These are phyloP conservation scores for Diaporthe humulicola DNA, from an alignment of 2,329 filamentous ascomycete species.

Conservation along the genomic window DNA sequence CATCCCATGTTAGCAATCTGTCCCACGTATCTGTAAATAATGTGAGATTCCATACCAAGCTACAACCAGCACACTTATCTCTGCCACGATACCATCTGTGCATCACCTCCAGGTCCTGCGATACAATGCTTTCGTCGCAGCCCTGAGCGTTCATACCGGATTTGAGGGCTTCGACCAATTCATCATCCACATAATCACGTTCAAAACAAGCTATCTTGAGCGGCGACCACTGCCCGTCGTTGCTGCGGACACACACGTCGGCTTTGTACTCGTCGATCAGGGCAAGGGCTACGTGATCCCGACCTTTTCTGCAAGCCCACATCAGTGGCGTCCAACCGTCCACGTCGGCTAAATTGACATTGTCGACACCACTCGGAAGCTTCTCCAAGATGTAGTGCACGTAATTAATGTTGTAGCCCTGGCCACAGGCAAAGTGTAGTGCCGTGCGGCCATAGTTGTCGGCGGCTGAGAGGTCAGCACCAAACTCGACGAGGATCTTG, in stretches of 20 bases:
- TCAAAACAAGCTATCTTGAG: background rate
- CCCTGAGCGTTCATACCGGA: too few relatives aligned
- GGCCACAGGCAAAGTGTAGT: conserved; percentile 5
- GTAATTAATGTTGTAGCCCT: too few relatives aligned
- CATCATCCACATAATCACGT: too few relatives aligned
- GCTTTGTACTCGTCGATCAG: background rate
- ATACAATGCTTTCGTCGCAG: too few relatives aligned
- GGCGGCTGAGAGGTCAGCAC: background rate
- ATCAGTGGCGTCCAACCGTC: conserved; percentile 20
- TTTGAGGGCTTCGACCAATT: too few relatives aligned
- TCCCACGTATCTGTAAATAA: too few relatives aligned
- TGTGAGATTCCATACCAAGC: too few relatives aligned
- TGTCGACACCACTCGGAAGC: background rate
- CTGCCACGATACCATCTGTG: too few relatives aligned
- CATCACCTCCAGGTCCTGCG: too few relatives aligned
- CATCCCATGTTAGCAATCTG: too few relatives aligned
- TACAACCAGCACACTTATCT: too few relatives aligned
- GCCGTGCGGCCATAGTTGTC: background rate
- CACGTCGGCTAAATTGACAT: background rate
- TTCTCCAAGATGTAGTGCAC: background rate
- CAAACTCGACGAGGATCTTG: background rate
- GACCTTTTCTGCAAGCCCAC: background rate
- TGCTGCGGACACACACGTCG: background rate
- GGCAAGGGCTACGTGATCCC: rapidly evolving
- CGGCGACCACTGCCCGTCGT: background rate